Evolutionary conservation across 2,329 filamentous ascomycete genomes (phyloP), one percentile per base, ranked within the genome.

Genomic region (Sporothrix luriei): DNA sequence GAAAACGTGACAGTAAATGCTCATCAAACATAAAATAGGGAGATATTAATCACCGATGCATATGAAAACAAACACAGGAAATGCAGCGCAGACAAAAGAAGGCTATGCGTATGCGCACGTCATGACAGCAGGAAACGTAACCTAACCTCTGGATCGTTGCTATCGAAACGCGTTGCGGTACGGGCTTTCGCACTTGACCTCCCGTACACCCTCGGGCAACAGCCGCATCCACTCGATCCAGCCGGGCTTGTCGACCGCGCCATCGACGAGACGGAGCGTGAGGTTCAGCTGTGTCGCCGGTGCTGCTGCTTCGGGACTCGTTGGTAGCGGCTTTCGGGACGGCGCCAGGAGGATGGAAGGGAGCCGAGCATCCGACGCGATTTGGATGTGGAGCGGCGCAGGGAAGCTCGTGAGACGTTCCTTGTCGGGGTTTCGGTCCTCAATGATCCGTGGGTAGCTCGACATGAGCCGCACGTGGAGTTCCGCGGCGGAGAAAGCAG

Each of bases 221-320:
- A 84, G 78, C 26, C 85, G 82, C 72, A 88, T 76, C 85, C 85
- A 88, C 74, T 88, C 85, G 68, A 82, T 79, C 85, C 85, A 87
- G 68, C 78, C 82, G 66, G 87, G 84, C 68, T 83, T 75, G 71
- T 85, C 82, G 71, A 86, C 77, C 40, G 80, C 80, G 29, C 85
- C 84, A 52, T 86, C 84, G 2, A 80, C 80, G 54, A 88, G 76
- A 33, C 82, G 80, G 68, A 88, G 80, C 11, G 82, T 83, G 9
- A 88, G 75, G 66, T 82, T 83, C 48, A 88, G 72, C 68, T 84
- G 82, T 2, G 82, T 79, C 11, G 79, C 80, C 13, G 75, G 73
- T 9, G 69, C 71, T 52, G 72, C 73, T 24, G 76, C 74, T 33
- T 80, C 82, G n/a, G 81, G 81, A 65, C 82, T 80, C 51, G 79